A percentile compares a stretch with the other conserved stretches of the same genome.
Evolutionary conservation across 306 rosid genomes (phyloP).

Genomic region (Cucurbita moschata): DNA sequence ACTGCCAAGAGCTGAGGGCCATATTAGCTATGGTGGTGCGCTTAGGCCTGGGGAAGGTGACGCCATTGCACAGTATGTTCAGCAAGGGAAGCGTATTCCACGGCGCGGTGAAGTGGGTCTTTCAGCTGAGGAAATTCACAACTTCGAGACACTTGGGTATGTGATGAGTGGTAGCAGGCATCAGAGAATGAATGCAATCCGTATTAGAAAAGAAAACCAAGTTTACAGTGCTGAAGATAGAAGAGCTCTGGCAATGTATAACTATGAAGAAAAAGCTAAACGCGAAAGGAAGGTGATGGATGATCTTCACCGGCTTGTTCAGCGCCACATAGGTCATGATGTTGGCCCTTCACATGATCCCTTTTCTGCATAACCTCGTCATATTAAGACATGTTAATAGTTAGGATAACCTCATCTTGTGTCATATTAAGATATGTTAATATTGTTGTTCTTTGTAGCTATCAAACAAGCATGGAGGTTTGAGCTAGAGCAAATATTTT

Average conservation of each 20-base stretch:
- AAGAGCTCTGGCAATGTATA: constrained; percentile 94
- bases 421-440: not conserved
- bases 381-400: not conserved
- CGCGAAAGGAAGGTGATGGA: constrained; percentile 98
- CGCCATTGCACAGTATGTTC: constrained; percentile 92
- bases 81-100: constrained; percentile 95
- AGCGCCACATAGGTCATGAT: constrained; percentile 91
- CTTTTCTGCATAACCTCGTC: not conserved
- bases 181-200: constrained; percentile 97
- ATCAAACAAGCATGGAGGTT: no score
- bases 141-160: constrained; percentile 76
- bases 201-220: constrained; percentile 95
- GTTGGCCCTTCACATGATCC: constrained; percentile 74
- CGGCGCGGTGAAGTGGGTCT: constrained; percentile 99
- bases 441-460: no score
- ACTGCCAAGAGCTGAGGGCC: constrained; percentile 88
- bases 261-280: constrained; percentile 86
- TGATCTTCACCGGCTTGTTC: constrained; percentile 87
- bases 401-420: no score
- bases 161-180: constrained; percentile 99
- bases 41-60: constrained; percentile 99
- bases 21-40: constrained; percentile 97
- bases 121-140: constrained; percentile 81
- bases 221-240: constrained; percentile 96
- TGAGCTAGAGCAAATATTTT: not conserved